Base-by-base conservation (phyloP, 176 grass and related monocot species). In the Oryza punctata region DNA sequence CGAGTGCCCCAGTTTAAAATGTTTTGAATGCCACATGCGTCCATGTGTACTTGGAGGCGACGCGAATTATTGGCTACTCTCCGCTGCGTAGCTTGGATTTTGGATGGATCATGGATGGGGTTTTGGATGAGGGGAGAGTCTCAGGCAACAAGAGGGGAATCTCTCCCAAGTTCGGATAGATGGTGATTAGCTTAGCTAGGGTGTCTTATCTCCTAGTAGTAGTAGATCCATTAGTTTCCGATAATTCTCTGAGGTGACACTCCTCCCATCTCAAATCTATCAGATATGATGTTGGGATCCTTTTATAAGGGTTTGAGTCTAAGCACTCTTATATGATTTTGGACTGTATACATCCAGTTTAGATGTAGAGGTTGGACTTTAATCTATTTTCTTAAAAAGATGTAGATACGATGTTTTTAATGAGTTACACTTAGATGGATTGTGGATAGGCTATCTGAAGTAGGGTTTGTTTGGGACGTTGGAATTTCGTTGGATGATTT, bases 21-120 rank as follows among this genome's bases (percentile, higher is more conserved):
- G 84, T 65, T 87, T 80, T 87, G 76, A 87, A 71, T 46, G 50
- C 76, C 89, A 87, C 85, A 91, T 87, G 85, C 70, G 10, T 52
- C 85, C 85, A 87, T 79, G 84, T 80, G 89, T 87, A 84, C 81
- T 87, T 80, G 80, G 75, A 15, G 29, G 85, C 14, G 13, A 75
- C 5, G 75, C 57, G 10, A 50, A 80, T 84, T 80, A 84, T 87
- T 90, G 79, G 63, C 19, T 68, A 72, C 75, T 74, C 86, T 35
- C 79, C 88, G 7, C 1, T 44, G 4, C 21, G 21, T 60, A 19
- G 6, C 60, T 66, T 66, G 81, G 71, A 66, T 27, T 38, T 50
- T 66, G 81, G 71, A 66, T 37, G 59, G 59, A 83, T 74, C 83
- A 60, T 70, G 82, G 76, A 80, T 80, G 69, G 50, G n/a, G 69